These are phyloP conservation scores for Acer saccharum DNA, from an alignment of 345 rosid species.

Conservation along the genomic window DNA sequence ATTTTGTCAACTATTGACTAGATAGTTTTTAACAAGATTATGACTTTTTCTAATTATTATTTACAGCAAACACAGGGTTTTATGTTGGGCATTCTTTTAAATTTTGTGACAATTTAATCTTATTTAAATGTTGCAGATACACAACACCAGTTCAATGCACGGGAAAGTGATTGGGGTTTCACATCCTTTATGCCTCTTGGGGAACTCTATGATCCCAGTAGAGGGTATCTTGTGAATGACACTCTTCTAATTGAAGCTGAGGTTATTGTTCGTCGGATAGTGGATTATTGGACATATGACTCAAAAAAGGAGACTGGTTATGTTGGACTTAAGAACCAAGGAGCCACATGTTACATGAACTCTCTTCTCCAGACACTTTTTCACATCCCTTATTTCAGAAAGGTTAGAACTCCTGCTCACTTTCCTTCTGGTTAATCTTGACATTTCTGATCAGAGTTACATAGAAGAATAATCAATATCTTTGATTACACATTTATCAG, in stretches of 20 bases:
- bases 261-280: slow-evolving; percentile 74
- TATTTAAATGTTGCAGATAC: slow-evolving; percentile 59
- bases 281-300: slow-evolving; percentile 88
- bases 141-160: slow-evolving; percentile 87
- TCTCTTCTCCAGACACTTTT: slow-evolving; percentile 90
- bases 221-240: slow-evolving; percentile 86
- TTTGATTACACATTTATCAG: slow-evolving; percentile 38
- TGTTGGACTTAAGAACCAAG: slow-evolving; percentile 99
- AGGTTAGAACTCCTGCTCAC: slow-evolving; percentile 46
- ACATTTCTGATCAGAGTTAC: slow-evolving; percentile 15
- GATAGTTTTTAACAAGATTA: background rate
- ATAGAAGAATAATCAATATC: slow-evolving; percentile 16
- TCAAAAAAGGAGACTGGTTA: slow-evolving; percentile 95
- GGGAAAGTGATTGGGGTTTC: slow-evolving; percentile 98
- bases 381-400: slow-evolving; percentile 95
- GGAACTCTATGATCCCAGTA: slow-evolving; percentile 84
- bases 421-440: slow-evolving; percentile 1
- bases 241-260: slow-evolving; percentile 83
- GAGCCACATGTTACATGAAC: slow-evolving; percentile 99
- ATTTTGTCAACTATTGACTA: background rate
- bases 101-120: slow-evolving; percentile 7
- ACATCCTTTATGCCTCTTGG: slow-evolving; percentile 91
- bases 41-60: background rate
- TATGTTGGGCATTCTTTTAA: background rate
- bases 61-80: too few relatives aligned